Conservation (phyloP, 345 rosid species). For the Citrus reticulata region DNA sequence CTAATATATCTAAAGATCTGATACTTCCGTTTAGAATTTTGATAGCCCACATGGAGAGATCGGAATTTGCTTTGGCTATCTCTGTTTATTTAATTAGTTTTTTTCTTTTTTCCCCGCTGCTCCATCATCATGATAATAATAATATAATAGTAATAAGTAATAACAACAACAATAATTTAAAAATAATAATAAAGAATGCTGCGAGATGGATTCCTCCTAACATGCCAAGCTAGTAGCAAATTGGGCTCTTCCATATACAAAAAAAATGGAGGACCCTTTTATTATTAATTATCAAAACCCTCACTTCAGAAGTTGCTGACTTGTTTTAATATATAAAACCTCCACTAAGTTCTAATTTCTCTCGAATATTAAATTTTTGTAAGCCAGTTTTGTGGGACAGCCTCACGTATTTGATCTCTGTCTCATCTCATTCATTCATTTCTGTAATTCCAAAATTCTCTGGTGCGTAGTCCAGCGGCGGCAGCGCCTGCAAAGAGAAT, state of each 20-base stretch:
- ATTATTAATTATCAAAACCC: background rate
- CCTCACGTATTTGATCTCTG: background rate
- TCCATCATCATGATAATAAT: too few relatives aligned
- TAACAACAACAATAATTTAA: too few relatives aligned
- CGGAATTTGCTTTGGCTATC: too few relatives aligned
- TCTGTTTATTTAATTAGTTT: too few relatives aligned
- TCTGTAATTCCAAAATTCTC: background rate
- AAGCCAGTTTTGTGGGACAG: background rate
- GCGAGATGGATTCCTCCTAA: background rate
- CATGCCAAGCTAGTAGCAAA: background rate
- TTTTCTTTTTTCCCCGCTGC: too few relatives aligned
- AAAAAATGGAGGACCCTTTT: background rate
- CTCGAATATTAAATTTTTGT: background rate
- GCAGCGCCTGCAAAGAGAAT: conserved; percentile 13
- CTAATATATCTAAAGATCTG: too few relatives aligned
- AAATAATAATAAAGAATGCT: background rate
- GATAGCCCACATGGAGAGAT: too few relatives aligned
- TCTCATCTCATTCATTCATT: background rate
- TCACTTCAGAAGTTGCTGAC: background rate
- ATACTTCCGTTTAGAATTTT: background rate
- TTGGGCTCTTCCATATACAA: background rate
- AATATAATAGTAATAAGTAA: too few relatives aligned
- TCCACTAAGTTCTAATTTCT: background rate
- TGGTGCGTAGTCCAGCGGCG: conserved; percentile 15
- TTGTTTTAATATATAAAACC: background rate